Conservation (phyloP, 495 filamentous ascomycete species). For the Penicillium paxilli region DNA sequence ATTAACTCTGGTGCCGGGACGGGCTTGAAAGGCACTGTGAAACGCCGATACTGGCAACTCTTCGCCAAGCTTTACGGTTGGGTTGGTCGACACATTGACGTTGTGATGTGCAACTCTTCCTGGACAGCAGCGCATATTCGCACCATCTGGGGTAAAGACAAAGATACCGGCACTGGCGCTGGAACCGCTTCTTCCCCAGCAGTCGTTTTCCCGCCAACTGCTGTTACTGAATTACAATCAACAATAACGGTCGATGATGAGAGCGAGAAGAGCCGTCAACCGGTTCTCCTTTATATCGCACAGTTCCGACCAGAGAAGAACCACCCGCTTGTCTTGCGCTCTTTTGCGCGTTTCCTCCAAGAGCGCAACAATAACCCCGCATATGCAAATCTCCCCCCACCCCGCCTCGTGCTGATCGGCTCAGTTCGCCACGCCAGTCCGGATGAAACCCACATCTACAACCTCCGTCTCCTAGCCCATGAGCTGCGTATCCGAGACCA, state of each 20-base stretch:
- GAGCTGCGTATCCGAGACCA: conserved; percentile 81
- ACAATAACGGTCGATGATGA: conserved; percentile 65
- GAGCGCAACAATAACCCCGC: conserved; percentile 49
- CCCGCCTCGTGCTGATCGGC: conserved; percentile 77
- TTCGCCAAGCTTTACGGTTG: conserved; percentile 80
- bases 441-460: conserved; percentile 87
- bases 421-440: conserved; percentile 76
- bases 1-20: conserved; percentile 79
- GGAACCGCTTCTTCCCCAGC: conserved; percentile 32
- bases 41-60: conserved; percentile 79
- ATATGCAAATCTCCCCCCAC: conserved; percentile 17
- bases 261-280: conserved; percentile 66
- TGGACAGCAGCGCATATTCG: conserved; percentile 90
- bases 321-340: conserved; percentile 76
- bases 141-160: conserved; percentile 67
- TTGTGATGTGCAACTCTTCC: conserved; percentile 94
- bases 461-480: conserved; percentile 83
- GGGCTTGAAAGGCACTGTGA: conserved; percentile 64
- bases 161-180: conserved; percentile 28
- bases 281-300: conserved; percentile 83
- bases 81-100: conserved; percentile 79
- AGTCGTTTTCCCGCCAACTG: conserved; percentile 89
- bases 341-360: conserved; percentile 73
- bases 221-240: conserved; percentile 76
- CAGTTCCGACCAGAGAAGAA: conserved; percentile 98